A percentile compares a stretch with the other conserved stretches of the same genome.
These are phyloP conservation scores for Fraxinus latifolia DNA, from an alignment of 305 asterid species.

Conservation along the genomic window DNA sequence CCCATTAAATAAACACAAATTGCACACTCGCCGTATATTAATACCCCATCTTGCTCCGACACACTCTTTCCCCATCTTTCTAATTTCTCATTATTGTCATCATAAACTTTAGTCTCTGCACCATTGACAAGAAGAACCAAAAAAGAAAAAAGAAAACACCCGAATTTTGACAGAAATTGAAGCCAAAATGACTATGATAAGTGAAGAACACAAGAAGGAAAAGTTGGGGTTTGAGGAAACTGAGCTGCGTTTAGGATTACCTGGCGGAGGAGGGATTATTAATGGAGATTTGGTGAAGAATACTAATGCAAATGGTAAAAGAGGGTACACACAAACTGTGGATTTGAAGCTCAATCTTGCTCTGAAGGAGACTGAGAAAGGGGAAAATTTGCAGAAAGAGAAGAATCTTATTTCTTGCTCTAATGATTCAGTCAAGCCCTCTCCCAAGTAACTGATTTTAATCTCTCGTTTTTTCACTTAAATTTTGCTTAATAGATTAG, in stretches of 20 bases:
- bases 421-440: constrained; percentile 28
- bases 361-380: constrained; percentile 11
- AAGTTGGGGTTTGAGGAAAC: constrained; percentile 47
- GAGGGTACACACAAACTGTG: constrained; percentile 44
- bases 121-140: background rate
- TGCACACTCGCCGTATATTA: background rate
- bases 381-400: constrained; percentile 14
- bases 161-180: background rate
- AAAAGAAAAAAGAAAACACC: background rate
- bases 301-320: constrained; percentile 34
- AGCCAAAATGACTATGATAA: constrained; percentile 28
- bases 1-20: constrained; percentile 6
- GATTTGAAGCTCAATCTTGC: constrained; percentile 54
- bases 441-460: constrained; percentile 35
- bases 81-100: constrained; percentile 13
- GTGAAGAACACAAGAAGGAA: constrained; percentile 7
- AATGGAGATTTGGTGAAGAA: constrained; percentile 27
- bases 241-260: constrained; percentile 72
- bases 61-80: background rate
- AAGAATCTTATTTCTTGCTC: background rate
- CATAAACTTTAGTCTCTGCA: background rate
- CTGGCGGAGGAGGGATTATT: constrained; percentile 42
- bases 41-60: background rate
- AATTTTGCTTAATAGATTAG: background rate
- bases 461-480: background rate